Percentiles rank a stretch among this genome's conserved stretches.
These are phyloP conservation scores for Trametes meyenii DNA, from an alignment of 768 basidiomycete genomes.

Conservation along the genomic window DNA sequence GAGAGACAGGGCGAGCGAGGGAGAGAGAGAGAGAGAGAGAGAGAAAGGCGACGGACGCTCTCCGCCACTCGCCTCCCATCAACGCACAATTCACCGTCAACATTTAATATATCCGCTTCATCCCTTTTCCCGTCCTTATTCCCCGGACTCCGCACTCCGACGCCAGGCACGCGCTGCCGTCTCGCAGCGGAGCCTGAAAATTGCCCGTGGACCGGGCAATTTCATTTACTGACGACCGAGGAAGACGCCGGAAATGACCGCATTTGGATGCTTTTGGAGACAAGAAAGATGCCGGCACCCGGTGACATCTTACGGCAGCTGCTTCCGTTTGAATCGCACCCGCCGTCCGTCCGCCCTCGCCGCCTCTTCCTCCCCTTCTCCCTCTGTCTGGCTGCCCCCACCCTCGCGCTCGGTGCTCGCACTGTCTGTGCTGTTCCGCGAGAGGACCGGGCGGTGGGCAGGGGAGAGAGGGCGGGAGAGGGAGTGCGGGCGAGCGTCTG, in stretches of 20 bases:
- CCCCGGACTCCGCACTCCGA: conserved; percentile 23
- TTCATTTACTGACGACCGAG: background rate
- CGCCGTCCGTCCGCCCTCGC: background rate
- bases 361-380: background rate
- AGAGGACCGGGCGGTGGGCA: too few species aligned
- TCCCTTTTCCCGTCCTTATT: conserved; percentile 8
- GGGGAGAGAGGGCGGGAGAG: too few species aligned
- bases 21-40: conserved; percentile 2
- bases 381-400: background rate
- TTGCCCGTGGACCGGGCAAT: conserved; percentile 2
- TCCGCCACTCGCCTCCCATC: background rate
- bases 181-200: background rate
- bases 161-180: background rate
- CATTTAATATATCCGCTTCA: background rate
- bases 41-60: background rate
- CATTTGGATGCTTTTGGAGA: conserved; percentile 7
- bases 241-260: conserved; percentile 20
- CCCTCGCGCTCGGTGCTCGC: background rate
- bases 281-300: conserved; percentile 19
- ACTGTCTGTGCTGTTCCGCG: too few species aligned
- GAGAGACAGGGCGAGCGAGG: background rate
- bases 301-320: conserved; percentile 11
- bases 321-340: conserved; percentile 13
- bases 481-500: too few species aligned
- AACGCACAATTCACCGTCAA: background rate